Base-by-base conservation (phyloP, 768 basidiomycete genomes). In the Leccinum ochraceum region DNA sequence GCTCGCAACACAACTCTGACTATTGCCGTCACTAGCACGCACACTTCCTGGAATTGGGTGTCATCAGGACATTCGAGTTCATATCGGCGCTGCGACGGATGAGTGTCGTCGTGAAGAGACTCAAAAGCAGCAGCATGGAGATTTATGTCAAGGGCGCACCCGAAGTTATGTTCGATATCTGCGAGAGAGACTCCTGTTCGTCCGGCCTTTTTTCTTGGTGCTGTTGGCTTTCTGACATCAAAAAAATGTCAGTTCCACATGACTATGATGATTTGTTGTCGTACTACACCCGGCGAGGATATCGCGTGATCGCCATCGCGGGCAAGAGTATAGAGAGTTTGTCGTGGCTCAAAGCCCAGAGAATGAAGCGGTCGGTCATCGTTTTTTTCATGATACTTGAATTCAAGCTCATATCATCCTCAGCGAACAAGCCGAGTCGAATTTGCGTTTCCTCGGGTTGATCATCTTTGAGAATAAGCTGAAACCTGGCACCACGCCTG, bases 111-210 rank as follows among this genome's bases (percentile, higher is more conserved):
- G 96, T 98, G 67, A 99, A 98, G 74, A 83, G 94, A 55, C 82
- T 99, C 56, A 97, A 90, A 74, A 95, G 95, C 65, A 85, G 76
- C 56, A 94, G 91, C 72, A 98, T 99, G 94, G 97, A 99, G 71
- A 82, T 98, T 11, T 98, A 98, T 71, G 95, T 95, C 67, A 99
- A 99, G 71, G 97, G 97, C n/a, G 97, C 97, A 2, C 97, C 97
- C 0, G 97, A 99, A 75, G 94, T 98, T 58, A 98, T 99, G 95
- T 74, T 77, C 7, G 95, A 95, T 46, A 98, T 99, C 59, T 99
- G 97, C 72, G 90, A 95, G 57, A 87, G 81, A 62, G 85, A 89
- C 55, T 92, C 95, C n/a, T 88, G 96, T 98, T 67, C 66, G 94
- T 79, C 48, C n/a, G 37, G 36, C 62, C 50, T n/a, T 60, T 56